These are phyloP conservation scores for Hevea brasiliensis DNA, from an alignment of 345 rosid genomes.

Conservation along the genomic window DNA sequence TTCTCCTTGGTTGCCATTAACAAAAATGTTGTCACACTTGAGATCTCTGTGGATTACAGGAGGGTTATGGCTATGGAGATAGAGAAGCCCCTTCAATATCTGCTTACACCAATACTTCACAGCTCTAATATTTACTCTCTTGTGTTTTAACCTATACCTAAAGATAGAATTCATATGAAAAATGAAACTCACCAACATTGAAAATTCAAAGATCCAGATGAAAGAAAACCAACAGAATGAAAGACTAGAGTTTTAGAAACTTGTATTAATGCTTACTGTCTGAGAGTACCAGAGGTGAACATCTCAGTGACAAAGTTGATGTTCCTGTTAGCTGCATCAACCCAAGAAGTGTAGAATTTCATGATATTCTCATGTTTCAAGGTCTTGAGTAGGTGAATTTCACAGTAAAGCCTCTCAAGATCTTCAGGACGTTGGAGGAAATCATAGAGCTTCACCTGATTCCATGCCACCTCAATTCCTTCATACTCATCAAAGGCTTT, in stretches of 20 bases:
- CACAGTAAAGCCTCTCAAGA: constrained; percentile 88
- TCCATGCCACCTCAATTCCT: constrained; percentile 99
- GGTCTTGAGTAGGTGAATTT: constrained; percentile 94
- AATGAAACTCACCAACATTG: background rate
- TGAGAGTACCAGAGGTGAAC: constrained; percentile 95
- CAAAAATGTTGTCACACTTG: constrained; percentile 89
- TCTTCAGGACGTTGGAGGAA: constrained; percentile 88
- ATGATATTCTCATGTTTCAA: constrained; percentile 85
- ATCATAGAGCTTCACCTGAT: constrained; percentile 92
- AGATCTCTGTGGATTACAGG: constrained; percentile 95
- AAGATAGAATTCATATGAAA: constrained; percentile 18
- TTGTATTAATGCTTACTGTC: constrained; percentile 62
- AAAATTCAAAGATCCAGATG: constrained; percentile 10
- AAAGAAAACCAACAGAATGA: constrained; percentile 5
- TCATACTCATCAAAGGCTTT: constrained; percentile 94
- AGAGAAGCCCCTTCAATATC: constrained; percentile 81
- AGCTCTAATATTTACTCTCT: constrained; percentile 84
- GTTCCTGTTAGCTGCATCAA: constrained; percentile 73
- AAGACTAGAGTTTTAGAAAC: constrained; percentile 1
- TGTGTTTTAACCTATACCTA: constrained; percentile 87
- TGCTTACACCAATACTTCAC: constrained; percentile 98
- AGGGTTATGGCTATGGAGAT: constrained; percentile 57
- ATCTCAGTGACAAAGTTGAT: constrained; percentile 92
- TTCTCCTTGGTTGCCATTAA: constrained; percentile 94
- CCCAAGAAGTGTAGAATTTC: constrained; percentile 97